Conservation (phyloP, 1,284 basidiomycete genomes). For the Neolentinus lepideus region DNA sequence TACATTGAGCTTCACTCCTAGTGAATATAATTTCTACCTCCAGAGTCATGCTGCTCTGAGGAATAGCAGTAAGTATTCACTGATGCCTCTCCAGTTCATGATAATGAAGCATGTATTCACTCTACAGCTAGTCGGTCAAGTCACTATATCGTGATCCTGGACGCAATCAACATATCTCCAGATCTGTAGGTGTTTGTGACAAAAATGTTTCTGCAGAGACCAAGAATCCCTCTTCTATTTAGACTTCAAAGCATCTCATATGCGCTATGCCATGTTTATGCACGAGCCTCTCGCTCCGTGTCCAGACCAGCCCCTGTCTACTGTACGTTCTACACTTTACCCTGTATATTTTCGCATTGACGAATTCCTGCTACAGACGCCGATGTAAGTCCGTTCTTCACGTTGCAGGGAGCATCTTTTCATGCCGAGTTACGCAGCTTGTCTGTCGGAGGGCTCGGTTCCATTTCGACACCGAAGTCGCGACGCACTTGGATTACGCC, state of each 20-base stretch:
- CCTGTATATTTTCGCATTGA: neutral
- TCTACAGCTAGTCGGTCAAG: constrained; percentile 39
- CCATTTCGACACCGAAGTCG: constrained; percentile 22
- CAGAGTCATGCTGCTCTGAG: constrained; percentile 45
- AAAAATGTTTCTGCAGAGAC: constrained; percentile 7
- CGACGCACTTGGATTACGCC: constrained; percentile 14
- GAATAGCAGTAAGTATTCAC: constrained; percentile 32
- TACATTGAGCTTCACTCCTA: constrained; percentile 10
- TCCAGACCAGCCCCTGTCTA: constrained; percentile 62
- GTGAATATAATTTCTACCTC: constrained; percentile 47
- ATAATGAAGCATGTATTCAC: neutral
- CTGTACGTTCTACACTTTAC: constrained; percentile 34
- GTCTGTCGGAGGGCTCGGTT: constrained; percentile 18
- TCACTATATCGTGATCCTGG: constrained; percentile 49
- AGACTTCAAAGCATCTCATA: constrained; percentile 50
- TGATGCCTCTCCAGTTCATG: neutral
- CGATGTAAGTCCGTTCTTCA: constrained; percentile 6
- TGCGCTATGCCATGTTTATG: constrained; percentile 46
- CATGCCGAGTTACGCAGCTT: constrained; percentile 5
- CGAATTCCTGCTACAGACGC: constrained; percentile 5
- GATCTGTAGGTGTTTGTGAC: constrained; percentile 22
- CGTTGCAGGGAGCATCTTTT: neutral
- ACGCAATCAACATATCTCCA: constrained; percentile 32
- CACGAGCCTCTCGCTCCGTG: constrained; percentile 54
- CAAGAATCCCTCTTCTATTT: constrained; percentile 5